phyloP scores from a whole-genome alignment of 441 rosid species.

The Populus tomentosa region DNA sequence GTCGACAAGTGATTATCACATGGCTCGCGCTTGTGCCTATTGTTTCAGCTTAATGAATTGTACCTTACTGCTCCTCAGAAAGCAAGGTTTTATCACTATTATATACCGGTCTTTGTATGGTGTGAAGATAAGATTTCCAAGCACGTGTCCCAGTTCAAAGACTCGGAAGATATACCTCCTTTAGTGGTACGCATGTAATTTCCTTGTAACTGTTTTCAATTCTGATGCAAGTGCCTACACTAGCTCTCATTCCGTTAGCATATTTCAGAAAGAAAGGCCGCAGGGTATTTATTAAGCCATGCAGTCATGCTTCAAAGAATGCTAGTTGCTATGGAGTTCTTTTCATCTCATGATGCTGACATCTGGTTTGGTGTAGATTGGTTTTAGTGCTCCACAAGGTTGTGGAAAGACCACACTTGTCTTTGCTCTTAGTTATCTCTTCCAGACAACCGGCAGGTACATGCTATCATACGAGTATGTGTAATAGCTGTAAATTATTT shows the following conservation, averaged over 20 bases:
- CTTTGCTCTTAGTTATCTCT: slow-evolving; percentile 88
- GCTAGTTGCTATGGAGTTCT: slow-evolving; percentile 2
- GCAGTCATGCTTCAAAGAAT: not conserved
- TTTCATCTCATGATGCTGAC: slow-evolving; percentile 8
- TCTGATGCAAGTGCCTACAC: slow-evolving; percentile 4
- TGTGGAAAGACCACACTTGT: slow-evolving; percentile 99
- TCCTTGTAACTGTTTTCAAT: not conserved
- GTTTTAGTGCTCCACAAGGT: slow-evolving; percentile 98
- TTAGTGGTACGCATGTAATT: slow-evolving; percentile 59
- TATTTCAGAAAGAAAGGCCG: not conserved
- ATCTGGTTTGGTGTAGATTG: slow-evolving; percentile 53
- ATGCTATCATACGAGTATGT: not conserved
- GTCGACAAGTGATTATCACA: slow-evolving; percentile 79
- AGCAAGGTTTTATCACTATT: slow-evolving; percentile 84
- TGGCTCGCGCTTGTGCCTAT: slow-evolving; percentile 54
- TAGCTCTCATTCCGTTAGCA: not conserved
- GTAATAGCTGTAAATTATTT: not conserved
- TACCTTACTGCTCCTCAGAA: slow-evolving; percentile 63
- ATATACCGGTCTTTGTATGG: slow-evolving; percentile 86
- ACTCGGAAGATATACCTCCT: slow-evolving; percentile 74
- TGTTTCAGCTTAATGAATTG: slow-evolving; percentile 72
- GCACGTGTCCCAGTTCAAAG: slow-evolving; percentile 49
- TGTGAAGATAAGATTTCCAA: slow-evolving; percentile 74
- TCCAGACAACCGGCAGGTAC: slow-evolving; percentile 69
- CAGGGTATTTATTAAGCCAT: not conserved